Conservation (phyloP, 1,284 basidiomycete genomes). For the Ganoderma multipileum region DNA sequence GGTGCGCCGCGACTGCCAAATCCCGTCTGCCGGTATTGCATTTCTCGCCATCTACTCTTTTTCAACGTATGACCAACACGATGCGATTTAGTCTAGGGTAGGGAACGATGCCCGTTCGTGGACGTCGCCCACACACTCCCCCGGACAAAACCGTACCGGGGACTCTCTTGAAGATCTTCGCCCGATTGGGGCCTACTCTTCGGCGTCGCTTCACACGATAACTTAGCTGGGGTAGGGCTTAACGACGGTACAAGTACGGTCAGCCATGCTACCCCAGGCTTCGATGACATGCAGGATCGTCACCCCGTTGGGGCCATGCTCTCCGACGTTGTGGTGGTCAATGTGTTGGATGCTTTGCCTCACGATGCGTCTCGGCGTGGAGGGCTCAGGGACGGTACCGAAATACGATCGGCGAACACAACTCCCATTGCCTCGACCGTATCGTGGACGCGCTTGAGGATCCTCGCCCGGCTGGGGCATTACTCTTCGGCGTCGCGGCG, state of each 20-base stretch:
- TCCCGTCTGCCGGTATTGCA: no score
- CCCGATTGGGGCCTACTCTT: slow-evolving; percentile 2
- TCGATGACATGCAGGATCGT: background rate
- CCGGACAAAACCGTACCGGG: background rate
- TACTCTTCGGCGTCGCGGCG: background rate
- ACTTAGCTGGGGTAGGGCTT: no score
- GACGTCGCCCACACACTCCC: slow-evolving; percentile 1
- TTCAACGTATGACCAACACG: background rate
- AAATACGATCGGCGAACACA: background rate
- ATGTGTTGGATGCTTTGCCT: background rate
- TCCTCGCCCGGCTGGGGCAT: background rate
- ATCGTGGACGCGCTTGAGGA: slow-evolving; percentile 1
- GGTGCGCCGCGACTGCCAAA: no score
- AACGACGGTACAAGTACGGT: no score
- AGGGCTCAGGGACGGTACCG: background rate
- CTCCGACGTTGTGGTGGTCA: background rate
- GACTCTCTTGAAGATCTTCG: background rate
- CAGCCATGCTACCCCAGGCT: no score
- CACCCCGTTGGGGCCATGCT: background rate
- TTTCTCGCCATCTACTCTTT: background rate
- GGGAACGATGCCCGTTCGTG: background rate
- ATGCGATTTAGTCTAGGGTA: background rate
- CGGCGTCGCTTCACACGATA: background rate
- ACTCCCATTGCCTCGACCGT: background rate
- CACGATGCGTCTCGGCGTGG: background rate